These are phyloP conservation scores for Thraustochytrium sp. DNA, from an alignment of 352 stramenopile species.

Conservation along the genomic window DNA sequence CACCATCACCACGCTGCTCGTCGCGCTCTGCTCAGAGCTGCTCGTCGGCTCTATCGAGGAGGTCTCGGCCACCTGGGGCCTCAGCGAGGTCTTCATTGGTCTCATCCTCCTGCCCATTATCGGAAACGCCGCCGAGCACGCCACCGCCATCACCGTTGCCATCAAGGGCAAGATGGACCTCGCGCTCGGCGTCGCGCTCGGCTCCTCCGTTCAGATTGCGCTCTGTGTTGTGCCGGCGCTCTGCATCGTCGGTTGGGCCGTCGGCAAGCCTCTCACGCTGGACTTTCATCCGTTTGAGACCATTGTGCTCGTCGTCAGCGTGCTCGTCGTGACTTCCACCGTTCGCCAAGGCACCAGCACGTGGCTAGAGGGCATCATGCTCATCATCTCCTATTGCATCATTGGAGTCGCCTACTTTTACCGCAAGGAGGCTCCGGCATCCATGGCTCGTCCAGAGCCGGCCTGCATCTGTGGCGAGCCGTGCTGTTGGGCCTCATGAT, in stretches of 20 bases:
- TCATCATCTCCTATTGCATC: conserved; percentile 80
- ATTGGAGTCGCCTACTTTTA: conserved; percentile 68
- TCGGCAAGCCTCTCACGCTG: conserved; percentile 86
- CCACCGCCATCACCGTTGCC: conserved; percentile 90
- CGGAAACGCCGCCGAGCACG: conserved; percentile 95
- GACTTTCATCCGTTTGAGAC: conserved; percentile 94
- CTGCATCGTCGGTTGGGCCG: conserved; percentile 85
- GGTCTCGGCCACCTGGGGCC: conserved; percentile 60
- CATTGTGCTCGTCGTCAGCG: conserved; percentile 86
- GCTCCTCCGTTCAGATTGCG: conserved; percentile 90
- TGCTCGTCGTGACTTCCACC: conserved; percentile 88
- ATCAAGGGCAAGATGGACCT: conserved; percentile 98
- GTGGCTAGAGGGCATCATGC: conserved; percentile 80
- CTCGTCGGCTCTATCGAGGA: conserved; percentile 75
- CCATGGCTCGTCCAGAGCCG: background rate
- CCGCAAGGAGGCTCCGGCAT: conserved; percentile 45
- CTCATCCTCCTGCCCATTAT: conserved; percentile 94
- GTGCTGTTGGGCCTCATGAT: background rate
- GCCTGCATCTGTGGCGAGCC: conserved; percentile 14
- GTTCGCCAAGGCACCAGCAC: conserved; percentile 81
- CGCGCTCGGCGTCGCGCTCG: conserved; percentile 93
- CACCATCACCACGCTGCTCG: conserved; percentile 71
- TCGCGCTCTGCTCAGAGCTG: conserved; percentile 87
- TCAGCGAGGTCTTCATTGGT: conserved; percentile 75
- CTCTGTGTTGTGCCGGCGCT: conserved; percentile 92